Percentiles rank a stretch among this genome's conserved stretches.
Evolutionary conservation across 352 stramenopile genomes (phyloP).

Genomic region (Globisporangium paddicum): DNA sequence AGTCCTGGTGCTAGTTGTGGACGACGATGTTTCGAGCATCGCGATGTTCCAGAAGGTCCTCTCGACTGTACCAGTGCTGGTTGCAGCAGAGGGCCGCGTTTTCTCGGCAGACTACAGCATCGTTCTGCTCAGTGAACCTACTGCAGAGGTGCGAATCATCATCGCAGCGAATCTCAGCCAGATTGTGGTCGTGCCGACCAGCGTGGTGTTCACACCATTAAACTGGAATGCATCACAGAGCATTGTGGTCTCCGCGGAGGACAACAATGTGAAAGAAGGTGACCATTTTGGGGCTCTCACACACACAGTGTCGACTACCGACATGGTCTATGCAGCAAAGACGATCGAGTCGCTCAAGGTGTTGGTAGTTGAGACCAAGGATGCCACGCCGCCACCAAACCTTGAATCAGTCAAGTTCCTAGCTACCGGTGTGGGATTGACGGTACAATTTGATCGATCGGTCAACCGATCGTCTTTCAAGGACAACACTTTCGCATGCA

Average conservation of each 20-base stretch:
- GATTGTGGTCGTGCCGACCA: slow-evolving; percentile 32
- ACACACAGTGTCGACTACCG: slow-evolving; percentile 19
- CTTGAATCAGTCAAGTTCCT: slow-evolving; percentile 47
- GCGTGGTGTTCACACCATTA: slow-evolving; percentile 26
- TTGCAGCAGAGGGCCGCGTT: slow-evolving; percentile 41
- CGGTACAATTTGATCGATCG: slow-evolving; percentile 39
- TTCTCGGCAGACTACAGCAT: slow-evolving; percentile 48
- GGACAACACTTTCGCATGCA: slow-evolving; percentile 38
- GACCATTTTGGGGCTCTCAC: slow-evolving; percentile 33
- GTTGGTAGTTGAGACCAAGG: slow-evolving; percentile 57
- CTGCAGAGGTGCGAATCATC: slow-evolving; percentile 25
- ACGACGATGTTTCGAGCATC: slow-evolving; percentile 48
- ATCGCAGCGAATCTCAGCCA: slow-evolving; percentile 29
- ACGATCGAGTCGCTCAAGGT: slow-evolving; percentile 27
- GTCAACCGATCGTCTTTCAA: slow-evolving; percentile 29
- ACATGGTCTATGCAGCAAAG: slow-evolving; percentile 27
- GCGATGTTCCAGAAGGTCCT: slow-evolving; percentile 33
- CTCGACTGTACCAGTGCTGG: slow-evolving; percentile 30
- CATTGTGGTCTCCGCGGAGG: slow-evolving; percentile 38
- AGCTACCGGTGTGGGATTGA: slow-evolving; percentile 38
- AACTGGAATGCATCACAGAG: slow-evolving; percentile 49
- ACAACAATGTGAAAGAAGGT: slow-evolving; percentile 39
- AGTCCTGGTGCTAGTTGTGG: slow-evolving; percentile 36
- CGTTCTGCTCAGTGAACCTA: slow-evolving; percentile 42
- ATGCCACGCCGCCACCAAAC: slow-evolving; percentile 51